Evolutionary conservation across 2,329 filamentous ascomycete genomes (phyloP).

Genomic region (Cylindrodendrum hubeiense): DNA sequence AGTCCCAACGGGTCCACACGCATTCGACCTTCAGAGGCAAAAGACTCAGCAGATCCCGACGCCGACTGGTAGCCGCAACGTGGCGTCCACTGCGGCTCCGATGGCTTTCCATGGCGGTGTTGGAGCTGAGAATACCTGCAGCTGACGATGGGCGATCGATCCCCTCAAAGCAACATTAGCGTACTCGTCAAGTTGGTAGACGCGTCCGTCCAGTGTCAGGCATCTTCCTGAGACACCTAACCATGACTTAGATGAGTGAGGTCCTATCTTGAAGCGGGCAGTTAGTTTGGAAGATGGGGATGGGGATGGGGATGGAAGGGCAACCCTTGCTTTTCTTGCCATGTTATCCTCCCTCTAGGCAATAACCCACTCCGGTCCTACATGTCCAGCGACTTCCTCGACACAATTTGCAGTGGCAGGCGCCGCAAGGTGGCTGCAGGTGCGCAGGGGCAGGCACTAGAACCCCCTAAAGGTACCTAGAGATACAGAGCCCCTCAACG

Average conservation of each 20-base stretch:
- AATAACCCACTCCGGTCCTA: too few relatives aligned
- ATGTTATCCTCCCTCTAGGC: too few relatives aligned
- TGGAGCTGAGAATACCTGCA: not conserved
- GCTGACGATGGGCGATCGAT: not conserved
- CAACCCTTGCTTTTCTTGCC: too few relatives aligned
- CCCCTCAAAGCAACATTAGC: not conserved
- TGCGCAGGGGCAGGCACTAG: too few relatives aligned
- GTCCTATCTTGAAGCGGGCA: too few relatives aligned
- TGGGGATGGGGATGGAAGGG: too few relatives aligned
- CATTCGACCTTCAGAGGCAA: not conserved
- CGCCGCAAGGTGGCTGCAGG: too few relatives aligned
- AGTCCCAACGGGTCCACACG: not conserved
- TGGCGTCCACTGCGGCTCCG: conserved; percentile 1
- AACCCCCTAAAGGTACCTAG: not conserved
- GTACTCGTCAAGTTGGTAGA: not conserved
- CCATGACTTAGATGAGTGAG: not conserved
- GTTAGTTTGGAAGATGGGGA: too few relatives aligned
- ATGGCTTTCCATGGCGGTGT: not conserved
- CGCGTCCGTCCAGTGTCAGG: not conserved
- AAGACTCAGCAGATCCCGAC: not conserved
- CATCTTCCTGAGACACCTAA: not conserved
- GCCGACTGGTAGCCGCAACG: not conserved
- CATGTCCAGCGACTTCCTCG: too few relatives aligned
- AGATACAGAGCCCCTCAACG: too few relatives aligned
- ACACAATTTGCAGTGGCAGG: too few relatives aligned